phyloP scores from a whole-genome alignment of 345 rosid species.

The Melaleuca alternifolia region DNA sequence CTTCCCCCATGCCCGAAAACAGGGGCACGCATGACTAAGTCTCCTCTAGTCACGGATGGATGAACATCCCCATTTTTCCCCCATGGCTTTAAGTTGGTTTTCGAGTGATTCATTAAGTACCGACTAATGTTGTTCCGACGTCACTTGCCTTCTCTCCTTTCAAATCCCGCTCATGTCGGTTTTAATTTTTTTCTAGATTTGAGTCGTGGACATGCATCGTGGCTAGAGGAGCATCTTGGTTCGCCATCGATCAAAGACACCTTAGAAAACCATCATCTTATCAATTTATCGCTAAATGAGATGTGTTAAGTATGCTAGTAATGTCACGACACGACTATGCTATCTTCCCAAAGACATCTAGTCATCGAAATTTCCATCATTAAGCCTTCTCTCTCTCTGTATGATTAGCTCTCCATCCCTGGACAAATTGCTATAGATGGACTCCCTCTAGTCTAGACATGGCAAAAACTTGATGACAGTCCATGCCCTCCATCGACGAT shows the following conservation, averaged over 20 bases:
- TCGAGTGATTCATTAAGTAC: not conserved
- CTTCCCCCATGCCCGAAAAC: not conserved
- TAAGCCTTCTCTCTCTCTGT: not conserved
- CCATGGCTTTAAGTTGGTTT: not conserved
- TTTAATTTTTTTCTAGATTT: not conserved
- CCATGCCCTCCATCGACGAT: not conserved
- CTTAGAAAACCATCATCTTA: not conserved
- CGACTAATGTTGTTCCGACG: not conserved
- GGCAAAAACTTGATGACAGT: not conserved
- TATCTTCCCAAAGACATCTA: not conserved
- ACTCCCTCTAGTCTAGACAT: not conserved
- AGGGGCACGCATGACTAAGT: not conserved
- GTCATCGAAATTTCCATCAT: not conserved
- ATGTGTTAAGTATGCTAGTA: not conserved
- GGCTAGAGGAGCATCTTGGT: not conserved
- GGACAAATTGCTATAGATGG: not conserved
- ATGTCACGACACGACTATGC: not conserved
- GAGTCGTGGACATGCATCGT: not conserved
- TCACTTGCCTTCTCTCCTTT: not conserved
- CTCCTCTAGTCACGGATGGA: not conserved
- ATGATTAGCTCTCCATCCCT: not conserved
- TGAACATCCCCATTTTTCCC: not conserved
- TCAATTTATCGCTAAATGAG: fast-evolving
- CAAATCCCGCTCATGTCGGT: not conserved
- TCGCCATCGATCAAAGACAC: not conserved